Evolutionary conservation across 306 rosid species (phyloP).

Genomic region (Quercus mongolica): DNA sequence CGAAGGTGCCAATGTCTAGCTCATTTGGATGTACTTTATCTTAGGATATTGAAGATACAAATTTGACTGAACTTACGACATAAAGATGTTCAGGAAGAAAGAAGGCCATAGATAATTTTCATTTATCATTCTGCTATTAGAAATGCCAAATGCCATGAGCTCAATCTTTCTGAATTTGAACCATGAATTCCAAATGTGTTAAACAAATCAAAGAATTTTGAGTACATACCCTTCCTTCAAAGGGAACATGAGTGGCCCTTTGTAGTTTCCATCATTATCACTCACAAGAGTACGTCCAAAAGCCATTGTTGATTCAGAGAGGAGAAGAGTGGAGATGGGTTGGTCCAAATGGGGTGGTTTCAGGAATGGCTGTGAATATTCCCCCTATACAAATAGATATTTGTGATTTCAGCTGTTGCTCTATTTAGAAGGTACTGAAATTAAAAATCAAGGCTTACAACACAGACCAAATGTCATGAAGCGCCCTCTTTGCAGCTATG

Average conservation of each 20-base stretch:
- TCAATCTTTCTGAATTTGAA: slow-evolving; percentile 26
- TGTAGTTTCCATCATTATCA: slow-evolving; percentile 91
- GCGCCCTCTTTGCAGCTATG: slow-evolving; percentile 19
- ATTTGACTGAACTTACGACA: background rate
- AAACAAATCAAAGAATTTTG: slow-evolving; percentile 22
- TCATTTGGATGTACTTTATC: background rate
- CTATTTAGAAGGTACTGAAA: background rate
- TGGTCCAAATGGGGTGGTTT: slow-evolving; percentile 99
- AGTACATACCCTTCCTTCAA: slow-evolving; percentile 78
- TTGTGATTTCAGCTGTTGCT: background rate
- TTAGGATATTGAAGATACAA: background rate
- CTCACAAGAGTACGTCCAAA: slow-evolving; percentile 81
- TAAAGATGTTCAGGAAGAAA: background rate
- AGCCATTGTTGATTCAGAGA: slow-evolving; percentile 91
- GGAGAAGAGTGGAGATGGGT: slow-evolving; percentile 84
- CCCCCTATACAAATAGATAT: slow-evolving; percentile 54
- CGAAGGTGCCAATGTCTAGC: background rate
- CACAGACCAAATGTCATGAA: slow-evolving; percentile 20
- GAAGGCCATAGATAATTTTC: background rate
- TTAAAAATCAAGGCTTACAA: slow-evolving; percentile 3
- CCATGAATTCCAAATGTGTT: slow-evolving; percentile 26
- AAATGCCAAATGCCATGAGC: slow-evolving; percentile 14
- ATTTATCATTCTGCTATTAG: background rate
- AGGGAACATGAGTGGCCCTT: slow-evolving; percentile 89
- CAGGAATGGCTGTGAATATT: slow-evolving; percentile 92